Base-by-base conservation (phyloP, 140 eudicot genomes). In the Flaveria floridana region DNA sequence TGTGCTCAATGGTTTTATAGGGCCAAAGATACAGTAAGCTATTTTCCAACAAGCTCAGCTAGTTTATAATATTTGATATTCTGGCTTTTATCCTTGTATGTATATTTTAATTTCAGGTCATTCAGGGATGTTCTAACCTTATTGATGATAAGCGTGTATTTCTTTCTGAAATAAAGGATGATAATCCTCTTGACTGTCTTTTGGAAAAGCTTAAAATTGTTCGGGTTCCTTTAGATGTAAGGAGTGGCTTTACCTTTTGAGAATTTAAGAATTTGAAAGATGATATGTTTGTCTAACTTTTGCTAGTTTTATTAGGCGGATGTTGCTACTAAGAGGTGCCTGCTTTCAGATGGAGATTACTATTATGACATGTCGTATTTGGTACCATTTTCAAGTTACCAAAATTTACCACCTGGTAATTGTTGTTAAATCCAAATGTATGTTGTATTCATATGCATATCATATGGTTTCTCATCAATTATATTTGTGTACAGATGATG, bases 1-100 rank as follows among this genome's bases (percentile, higher is more conserved):
- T 66, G 75, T 44, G 94, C 96, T 23, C 97, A 87, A 59, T 91
- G 97, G 97, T 91, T 83, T 68, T 91, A 91, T 57, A 74, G 97
- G 50, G 85, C 96, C 12, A 68, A 53, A 13, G 97, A 93, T 73
- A 93, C 98, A 18, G 97, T 90, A 78, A 80, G 83, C 11, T 12
- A 6, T 26, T 16, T 21, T 51, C 23, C 34, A 34, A 26, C 20
- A 25, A 14, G 21, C 13, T 30, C 47, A 44, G 18, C 41, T 21
- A 3, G 13, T 7, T 14, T 15, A 19, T 30, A 34, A 34, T 34
- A 34, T 15, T 48, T 3, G 46, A 10, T 21, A 18, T 0, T 7
- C 19, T 28, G 44, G 15, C 1, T 72, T 42, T 71, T 4, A 25
- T 23, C 23, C 0, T 7, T 0, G 46, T 14, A 3, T 59, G 6